Evolutionary conservation across 2,329 filamentous ascomycete species (phyloP).

Genomic region (Coniochaeta sp.): DNA sequence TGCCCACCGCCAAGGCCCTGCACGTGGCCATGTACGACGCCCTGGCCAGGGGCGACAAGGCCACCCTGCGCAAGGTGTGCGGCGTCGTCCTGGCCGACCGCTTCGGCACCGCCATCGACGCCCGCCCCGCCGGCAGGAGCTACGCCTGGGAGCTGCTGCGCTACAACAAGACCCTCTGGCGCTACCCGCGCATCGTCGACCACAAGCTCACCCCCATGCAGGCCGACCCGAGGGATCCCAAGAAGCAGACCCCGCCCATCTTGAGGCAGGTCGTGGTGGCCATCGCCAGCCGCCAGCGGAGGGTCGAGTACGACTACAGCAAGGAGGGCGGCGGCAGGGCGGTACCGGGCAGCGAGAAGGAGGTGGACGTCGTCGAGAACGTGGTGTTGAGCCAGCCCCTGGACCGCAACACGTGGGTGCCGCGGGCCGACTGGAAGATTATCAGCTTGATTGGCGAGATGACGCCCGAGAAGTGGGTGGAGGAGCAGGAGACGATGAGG

Average conservation of each 20-base stretch:
- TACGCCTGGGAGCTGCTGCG: slow-evolving; percentile 47
- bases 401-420: slow-evolving; percentile 33
- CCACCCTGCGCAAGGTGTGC: slow-evolving; percentile 45
- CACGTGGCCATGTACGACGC: slow-evolving; percentile 55
- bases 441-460: slow-evolving; percentile 56
- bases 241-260: slow-evolving; percentile 21
- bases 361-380: slow-evolving; percentile 54
- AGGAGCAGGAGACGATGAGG: slow-evolving; percentile 26
- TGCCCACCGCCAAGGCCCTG: slow-evolving; percentile 48
- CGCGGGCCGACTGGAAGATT: slow-evolving; percentile 49
- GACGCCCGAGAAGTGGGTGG: slow-evolving; percentile 31
- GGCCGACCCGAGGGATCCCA: neutral
- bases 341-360: slow-evolving; percentile 38
- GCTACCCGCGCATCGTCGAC: slow-evolving; percentile 44
- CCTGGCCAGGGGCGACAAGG: slow-evolving; percentile 50
- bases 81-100: slow-evolving; percentile 39
- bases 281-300: slow-evolving; percentile 48
- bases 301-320: slow-evolving; percentile 30
- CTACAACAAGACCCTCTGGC: slow-evolving; percentile 30
- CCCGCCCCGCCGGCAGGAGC: slow-evolving; percentile 35
- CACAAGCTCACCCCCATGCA: slow-evolving; percentile 42
- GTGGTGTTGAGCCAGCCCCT: slow-evolving; percentile 49
- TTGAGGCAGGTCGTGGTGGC: slow-evolving; percentile 55
- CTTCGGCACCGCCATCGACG: slow-evolving; percentile 45
- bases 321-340: slow-evolving; percentile 22